phyloP scores from a whole-genome alignment of 768 basidiomycete genomes.

The Termitomyces eurrhizus region DNA sequence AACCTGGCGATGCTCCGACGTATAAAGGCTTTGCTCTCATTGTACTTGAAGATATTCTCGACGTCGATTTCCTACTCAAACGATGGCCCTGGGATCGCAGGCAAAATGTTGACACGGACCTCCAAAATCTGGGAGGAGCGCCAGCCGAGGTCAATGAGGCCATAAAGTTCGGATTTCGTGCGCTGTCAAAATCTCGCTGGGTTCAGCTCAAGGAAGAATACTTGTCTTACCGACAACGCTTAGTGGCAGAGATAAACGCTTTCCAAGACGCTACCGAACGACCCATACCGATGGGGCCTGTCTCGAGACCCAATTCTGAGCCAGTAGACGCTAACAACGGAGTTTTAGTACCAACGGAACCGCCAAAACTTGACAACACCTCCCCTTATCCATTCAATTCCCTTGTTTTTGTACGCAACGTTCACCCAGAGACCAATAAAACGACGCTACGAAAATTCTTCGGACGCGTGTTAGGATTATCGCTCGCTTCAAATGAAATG shows the following conservation, averaged over 20 bases:
- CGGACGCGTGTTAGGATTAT: conserved; percentile 31
- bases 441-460: conserved; percentile 69
- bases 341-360: background rate
- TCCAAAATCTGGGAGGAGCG: background rate
- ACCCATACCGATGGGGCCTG: background rate
- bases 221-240: conserved; percentile 50
- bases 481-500: conserved; percentile 4
- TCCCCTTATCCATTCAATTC: conserved; percentile 60
- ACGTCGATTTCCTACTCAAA: conserved; percentile 38
- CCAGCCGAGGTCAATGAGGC: conserved; percentile 34
- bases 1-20: conserved; percentile 46
- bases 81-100: conserved; percentile 61
- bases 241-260: conserved; percentile 46
- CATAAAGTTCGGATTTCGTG: conserved; percentile 54
- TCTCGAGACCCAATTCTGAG: background rate
- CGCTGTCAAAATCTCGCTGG: conserved; percentile 58
- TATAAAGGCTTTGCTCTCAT: conserved; percentile 79
- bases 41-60: conserved; percentile 39
- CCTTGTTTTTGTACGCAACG: conserved; percentile 65
- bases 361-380: conserved; percentile 14
- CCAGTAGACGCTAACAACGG: conserved; percentile 3
- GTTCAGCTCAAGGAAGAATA: conserved; percentile 66
- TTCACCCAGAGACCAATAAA: conserved; percentile 78
- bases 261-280: conserved; percentile 21
- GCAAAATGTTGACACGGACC: background rate